Percentiles rank a stretch among this genome's conserved stretches.
phyloP scores from a whole-genome alignment of 1,139 yeast genomes.

The Lodderomyces elongisporus region DNA sequence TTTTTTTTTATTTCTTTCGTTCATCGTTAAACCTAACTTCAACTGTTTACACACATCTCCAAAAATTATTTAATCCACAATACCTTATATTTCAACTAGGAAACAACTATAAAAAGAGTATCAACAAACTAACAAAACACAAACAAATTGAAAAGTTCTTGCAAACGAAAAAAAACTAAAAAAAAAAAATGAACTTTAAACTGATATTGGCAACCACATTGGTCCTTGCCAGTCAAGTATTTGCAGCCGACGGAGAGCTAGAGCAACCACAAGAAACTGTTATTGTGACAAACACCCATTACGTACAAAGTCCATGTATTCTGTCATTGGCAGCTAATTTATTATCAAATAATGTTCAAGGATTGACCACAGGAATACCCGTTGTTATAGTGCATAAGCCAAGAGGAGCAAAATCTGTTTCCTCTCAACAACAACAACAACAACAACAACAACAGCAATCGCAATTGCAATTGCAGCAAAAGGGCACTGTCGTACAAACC shows the following conservation, averaged over 20 bases:
- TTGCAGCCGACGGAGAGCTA: background rate
- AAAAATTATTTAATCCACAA: no score
- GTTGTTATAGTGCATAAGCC: constrained; percentile 28
- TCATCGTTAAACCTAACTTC: background rate
- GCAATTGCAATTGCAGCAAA: background rate
- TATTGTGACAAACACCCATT: constrained; percentile 29
- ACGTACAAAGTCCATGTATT: constrained; percentile 28
- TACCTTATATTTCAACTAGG: no score
- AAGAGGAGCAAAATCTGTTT: constrained; percentile 1
- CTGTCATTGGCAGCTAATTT: constrained; percentile 18
- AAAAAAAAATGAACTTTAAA: no score
- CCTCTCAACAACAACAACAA: constrained; percentile 3
- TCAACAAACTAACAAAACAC: no score
- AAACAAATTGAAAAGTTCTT: no score
- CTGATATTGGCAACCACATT: no score
- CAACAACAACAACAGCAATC: constrained; percentile 3
- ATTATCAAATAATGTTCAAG: constrained; percentile 20
- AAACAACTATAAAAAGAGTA: no score
- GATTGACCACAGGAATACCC: constrained; percentile 25
- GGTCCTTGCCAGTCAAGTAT: no score
- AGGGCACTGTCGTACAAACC: constrained; percentile 1
- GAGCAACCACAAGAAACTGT: constrained; percentile 11
- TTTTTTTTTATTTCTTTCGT: background rate
- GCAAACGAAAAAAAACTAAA: no score
- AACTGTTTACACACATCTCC: no score